Percentiles rank a stretch among this genome's conserved stretches.
Conservation (phyloP, 2,329 filamentous ascomycete species). For the Arthrobotrys pseudoclavata region DNA sequence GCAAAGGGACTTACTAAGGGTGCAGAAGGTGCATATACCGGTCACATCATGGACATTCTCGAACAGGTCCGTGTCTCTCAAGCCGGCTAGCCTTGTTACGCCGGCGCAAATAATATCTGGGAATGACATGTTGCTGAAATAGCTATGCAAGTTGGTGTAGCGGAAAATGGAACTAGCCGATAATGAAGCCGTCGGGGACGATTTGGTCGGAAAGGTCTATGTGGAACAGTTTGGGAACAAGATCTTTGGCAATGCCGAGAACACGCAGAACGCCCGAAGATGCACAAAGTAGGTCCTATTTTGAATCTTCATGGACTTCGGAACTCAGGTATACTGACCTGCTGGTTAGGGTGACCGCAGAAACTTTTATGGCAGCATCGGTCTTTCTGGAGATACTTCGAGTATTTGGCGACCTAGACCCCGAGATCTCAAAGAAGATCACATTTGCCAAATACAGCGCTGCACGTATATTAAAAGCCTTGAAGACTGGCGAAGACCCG, state of each 20-base stretch:
- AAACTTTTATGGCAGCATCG: conserved; percentile 91
- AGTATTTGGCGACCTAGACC: conserved; percentile 68
- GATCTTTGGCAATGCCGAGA: conserved; percentile 86
- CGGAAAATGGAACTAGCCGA: conserved; percentile 67
- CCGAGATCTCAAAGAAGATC: conserved; percentile 77
- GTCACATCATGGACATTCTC: conserved; percentile 87
- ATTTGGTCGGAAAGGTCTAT: conserved; percentile 87
- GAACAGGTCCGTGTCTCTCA: conserved; percentile 74
- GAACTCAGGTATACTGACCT: conserved; percentile 10
- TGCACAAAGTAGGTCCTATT: conserved; percentile 76
- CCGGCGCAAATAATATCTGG: conserved; percentile 18
- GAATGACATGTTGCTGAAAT: conserved; percentile 38
- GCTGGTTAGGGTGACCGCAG: conserved; percentile 81
- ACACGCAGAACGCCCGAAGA: conserved; percentile 83
- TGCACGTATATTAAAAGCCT: conserved; percentile 86
- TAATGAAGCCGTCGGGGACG: conserved; percentile 88
- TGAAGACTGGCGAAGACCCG: conserved; percentile 90
- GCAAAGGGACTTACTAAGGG: conserved; percentile 82
- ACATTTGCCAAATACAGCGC: conserved; percentile 98
- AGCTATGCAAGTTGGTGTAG: conserved; percentile 42
- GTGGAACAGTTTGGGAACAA: conserved; percentile 94
- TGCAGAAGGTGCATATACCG: conserved; percentile 84
- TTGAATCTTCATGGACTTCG: not conserved
- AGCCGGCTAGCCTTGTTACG: conserved; percentile 3
- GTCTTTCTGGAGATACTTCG: conserved; percentile 91